These are phyloP conservation scores for Scopulariopsis brevicaulis DNA, from an alignment of 2,329 filamentous ascomycete genomes.

Conservation along the genomic window DNA sequence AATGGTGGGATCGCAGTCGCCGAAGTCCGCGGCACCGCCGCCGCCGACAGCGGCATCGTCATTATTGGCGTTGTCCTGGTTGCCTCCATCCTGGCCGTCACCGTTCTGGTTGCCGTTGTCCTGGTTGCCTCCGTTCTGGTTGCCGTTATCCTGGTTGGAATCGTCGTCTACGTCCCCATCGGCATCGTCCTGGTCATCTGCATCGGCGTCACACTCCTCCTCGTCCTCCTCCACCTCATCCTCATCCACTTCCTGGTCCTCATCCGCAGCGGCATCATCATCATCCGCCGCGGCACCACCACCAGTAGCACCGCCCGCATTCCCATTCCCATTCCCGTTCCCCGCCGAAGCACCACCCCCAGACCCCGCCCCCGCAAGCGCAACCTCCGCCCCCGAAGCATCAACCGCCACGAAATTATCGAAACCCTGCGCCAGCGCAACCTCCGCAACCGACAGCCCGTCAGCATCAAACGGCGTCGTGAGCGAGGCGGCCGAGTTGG, in stretches of 20 bases:
- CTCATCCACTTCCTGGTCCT: conserved; percentile 5
- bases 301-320: conserved; percentile 10
- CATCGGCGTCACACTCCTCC: conserved; percentile 5
- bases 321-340: conserved; percentile 6
- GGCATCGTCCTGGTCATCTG: conserved; percentile 14
- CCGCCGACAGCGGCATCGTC: conserved; percentile 15
- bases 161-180: conserved; percentile 6
- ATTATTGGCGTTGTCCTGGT: conserved; percentile 3
- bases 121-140: conserved; percentile 5
- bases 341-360: conserved; percentile 9
- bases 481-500: conserved; percentile 41
- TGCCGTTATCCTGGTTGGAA: conserved; percentile 3
- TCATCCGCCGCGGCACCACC: conserved; percentile 5
- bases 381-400: conserved; percentile 17
- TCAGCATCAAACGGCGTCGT: conserved; percentile 41
- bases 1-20: conserved; percentile 42
- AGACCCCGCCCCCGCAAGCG: conserved; percentile 17
- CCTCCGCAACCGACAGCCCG: conserved; percentile 54
- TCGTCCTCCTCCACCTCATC: conserved; percentile 7
- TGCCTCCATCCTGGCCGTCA: conserved; percentile 5
- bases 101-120: conserved; percentile 5
- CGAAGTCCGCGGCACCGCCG: conserved; percentile 30
- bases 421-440: conserved; percentile 51
- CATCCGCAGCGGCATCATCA: conserved; percentile 4
- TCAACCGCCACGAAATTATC: conserved; percentile 41